Evolutionary conservation across 2,329 filamentous ascomycete species (phyloP), one percentile per base, ranked within the genome.

Genomic region (Alternaria triticimaculans): DNA sequence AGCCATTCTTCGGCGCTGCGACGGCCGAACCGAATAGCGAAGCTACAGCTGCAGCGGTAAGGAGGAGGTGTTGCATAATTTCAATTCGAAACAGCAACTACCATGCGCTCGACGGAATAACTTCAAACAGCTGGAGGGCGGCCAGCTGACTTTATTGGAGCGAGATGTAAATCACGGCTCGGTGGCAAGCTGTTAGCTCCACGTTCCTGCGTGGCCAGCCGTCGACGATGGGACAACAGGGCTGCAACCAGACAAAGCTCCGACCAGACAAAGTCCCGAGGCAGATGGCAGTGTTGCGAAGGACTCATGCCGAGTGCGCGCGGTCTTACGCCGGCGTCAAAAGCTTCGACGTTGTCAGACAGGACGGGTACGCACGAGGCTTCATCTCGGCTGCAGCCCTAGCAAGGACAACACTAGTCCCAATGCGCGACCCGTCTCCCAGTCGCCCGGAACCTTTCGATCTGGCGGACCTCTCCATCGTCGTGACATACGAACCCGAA

Each of bases 31-130:
- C 54, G 14, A 67, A 48, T 10, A 70, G 46, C 23, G 65, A 57
- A 41, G 60, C 63, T 58, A 66, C 50, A 28, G 60, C 61, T 59
- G 62, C 63, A 54, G 57, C 55, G 45, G 56, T 58, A 49, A 62
- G 56, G 44, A 69, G 21, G 21, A 64, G 53, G 56, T 57, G 41
- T 55, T 66, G 64, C 68, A 70, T 70, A 49, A 58, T 66, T 56
- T 65, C 58, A 66, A 64, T 7, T 45, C 59, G 53, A 55, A 58
- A 59, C 55, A 37, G 53, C 41, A 30, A 25, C 48, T 48, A 45
- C 21, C 55, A 49, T 33, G 43, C 46, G 20, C 44, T 53, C 50
- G 14, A 28, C 33, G 55, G 37, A 48, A 48, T 45, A 41, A 23
- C 44, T 56, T 21, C 18, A 20, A 41, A n/a, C 28, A 21, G 11